phyloP scores from a whole-genome alignment of 1,139 yeast species.

The Zygoascus sp. region DNA sequence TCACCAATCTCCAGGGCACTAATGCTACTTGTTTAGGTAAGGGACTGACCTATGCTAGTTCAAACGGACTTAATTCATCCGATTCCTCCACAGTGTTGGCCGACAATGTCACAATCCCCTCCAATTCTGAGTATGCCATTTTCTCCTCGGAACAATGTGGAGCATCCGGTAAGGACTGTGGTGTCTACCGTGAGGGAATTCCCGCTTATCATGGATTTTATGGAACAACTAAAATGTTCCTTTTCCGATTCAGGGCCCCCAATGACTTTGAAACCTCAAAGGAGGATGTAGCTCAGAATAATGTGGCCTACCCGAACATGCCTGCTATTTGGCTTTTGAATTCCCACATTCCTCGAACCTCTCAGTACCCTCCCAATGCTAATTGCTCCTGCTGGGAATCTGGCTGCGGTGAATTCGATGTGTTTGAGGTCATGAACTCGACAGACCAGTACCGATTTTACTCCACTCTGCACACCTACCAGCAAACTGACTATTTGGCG shows the following conservation, averaged over 20 bases:
- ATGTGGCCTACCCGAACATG: conserved; percentile 69
- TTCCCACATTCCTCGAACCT: conserved; percentile 89
- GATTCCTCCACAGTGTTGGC: conserved; percentile 54
- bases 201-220: conserved; percentile 88
- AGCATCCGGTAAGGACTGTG: conserved; percentile 62
- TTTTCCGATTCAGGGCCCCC: conserved; percentile 90
- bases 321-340: conserved; percentile 95
- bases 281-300: conserved; percentile 26
- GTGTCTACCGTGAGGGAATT: conserved; percentile 74
- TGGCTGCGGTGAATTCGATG: conserved; percentile 94
- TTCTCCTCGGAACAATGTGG: conserved; percentile 66
- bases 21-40: conserved; percentile 79
- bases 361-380: conserved; percentile 67
- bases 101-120: conserved; percentile 57
- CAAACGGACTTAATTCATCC: conserved; percentile 68
- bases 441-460: conserved; percentile 67
- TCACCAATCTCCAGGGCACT: conserved; percentile 69
- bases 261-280: conserved; percentile 44
- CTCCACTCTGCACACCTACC: conserved; percentile 81
- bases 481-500: conserved; percentile 51
- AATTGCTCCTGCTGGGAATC: conserved; percentile 90
- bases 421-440: conserved; percentile 71
- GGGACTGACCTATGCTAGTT: conserved; percentile 73
- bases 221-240: conserved; percentile 69
- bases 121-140: conserved; percentile 72